phyloP scores from a whole-genome alignment of 1,139 yeast genomes.

The Pichiaceae sp. region DNA sequence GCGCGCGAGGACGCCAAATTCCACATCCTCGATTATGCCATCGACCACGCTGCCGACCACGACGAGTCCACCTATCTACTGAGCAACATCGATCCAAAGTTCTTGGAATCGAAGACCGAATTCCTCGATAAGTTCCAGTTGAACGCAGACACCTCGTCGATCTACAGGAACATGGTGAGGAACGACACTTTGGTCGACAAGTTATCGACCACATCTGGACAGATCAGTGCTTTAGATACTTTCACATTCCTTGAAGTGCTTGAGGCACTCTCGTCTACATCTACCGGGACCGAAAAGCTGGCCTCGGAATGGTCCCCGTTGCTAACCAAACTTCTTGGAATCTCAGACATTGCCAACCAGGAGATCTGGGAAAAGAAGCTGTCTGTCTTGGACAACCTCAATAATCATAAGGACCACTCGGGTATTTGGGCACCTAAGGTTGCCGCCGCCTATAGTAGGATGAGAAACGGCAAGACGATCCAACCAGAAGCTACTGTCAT shows the following conservation, averaged over 20 bases:
- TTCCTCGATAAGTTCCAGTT: constrained; percentile 11
- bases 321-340: constrained; percentile 16
- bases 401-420: constrained; percentile 8
- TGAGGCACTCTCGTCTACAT: constrained; percentile 7
- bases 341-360: constrained; percentile 9
- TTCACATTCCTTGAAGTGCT: constrained; percentile 14
- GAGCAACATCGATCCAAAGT: constrained; percentile 14
- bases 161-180: constrained; percentile 14
- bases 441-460: constrained; percentile 7
- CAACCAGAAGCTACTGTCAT: constrained; percentile 13
- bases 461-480: constrained; percentile 14
- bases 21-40: constrained; percentile 13
- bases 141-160: constrained; percentile 11
- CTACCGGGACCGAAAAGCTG: constrained; percentile 9
- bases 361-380: constrained; percentile 15
- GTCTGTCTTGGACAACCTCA: constrained; percentile 11
- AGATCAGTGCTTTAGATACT: constrained; percentile 11
- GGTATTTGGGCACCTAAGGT: constrained; percentile 18
- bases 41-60: constrained; percentile 6
- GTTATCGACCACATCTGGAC: constrained; percentile 8
- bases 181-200: constrained; percentile 6
- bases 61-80: constrained; percentile 10
- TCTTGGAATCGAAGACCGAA: constrained; percentile 6
- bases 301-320: constrained; percentile 14
- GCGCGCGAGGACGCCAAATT: constrained; percentile 10